phyloP scores from a whole-genome alignment of 169 alveolate species.

The Plasmodium vivax region DNA sequence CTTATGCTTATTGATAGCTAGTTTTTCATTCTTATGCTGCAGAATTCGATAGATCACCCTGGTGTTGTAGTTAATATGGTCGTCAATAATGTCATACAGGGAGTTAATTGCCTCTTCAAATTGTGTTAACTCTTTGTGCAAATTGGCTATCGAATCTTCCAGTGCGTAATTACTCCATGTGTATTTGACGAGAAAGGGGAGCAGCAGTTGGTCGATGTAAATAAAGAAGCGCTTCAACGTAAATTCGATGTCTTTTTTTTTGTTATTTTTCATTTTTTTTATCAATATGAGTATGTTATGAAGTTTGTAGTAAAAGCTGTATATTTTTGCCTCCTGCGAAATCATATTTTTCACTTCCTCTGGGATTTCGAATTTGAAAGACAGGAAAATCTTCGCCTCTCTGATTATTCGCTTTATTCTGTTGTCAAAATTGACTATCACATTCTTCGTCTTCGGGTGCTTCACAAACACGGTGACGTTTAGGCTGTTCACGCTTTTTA shows the following conservation, averaged over 20 bases:
- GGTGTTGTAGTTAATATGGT: conserved; percentile 61
- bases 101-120: conserved; percentile 67
- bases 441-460: conserved; percentile 72
- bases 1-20: conserved; percentile 39
- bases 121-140: conserved; percentile 35
- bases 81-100: conserved; percentile 58
- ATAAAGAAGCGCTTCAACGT: conserved; percentile 33
- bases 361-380: conserved; percentile 70
- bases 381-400: conserved; percentile 73
- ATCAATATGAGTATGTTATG: conserved; percentile 62
- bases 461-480: conserved; percentile 73
- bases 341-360: conserved; percentile 72
- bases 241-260: conserved; percentile 45
- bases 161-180: conserved; percentile 72
- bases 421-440: conserved; percentile 59
- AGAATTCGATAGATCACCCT: conserved; percentile 27
- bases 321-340: conserved; percentile 54
- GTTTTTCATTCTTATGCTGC: conserved; percentile 38
- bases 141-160: conserved; percentile 53
- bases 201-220: conserved; percentile 37
- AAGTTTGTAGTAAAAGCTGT: conserved; percentile 60
- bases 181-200: conserved; percentile 68
- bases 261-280: conserved; percentile 61
- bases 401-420: conserved; percentile 68
- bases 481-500: conserved; percentile 63